A percentile compares a stretch with the other conserved stretches of the same genome.
phyloP scores from a whole-genome alignment of 345 rosid genomes.

The Xanthoceras sorbifolium region DNA sequence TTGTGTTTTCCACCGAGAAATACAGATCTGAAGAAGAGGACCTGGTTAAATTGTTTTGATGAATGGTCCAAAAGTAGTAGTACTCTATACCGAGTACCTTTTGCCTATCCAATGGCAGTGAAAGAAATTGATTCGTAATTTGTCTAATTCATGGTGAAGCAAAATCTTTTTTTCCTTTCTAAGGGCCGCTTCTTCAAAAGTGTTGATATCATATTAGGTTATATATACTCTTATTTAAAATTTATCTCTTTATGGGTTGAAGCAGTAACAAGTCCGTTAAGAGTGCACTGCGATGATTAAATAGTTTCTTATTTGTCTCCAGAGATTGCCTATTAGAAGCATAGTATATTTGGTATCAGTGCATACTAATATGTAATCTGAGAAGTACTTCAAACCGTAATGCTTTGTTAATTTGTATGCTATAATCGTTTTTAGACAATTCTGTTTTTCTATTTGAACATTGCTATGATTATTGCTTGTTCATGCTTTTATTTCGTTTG shows the following conservation, averaged over 20 bases:
- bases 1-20: too few species aligned
- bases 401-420: background rate
- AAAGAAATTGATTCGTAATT: background rate
- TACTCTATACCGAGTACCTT: background rate
- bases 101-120: background rate
- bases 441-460: background rate
- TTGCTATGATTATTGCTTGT: background rate
- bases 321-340: too few species aligned
- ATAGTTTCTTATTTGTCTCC: too few species aligned
- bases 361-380: background rate
- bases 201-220: background rate
- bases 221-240: background rate
- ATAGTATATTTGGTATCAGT: background rate
- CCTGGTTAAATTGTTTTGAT: background rate
- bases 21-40: background rate
- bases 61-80: background rate
- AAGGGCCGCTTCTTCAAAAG: background rate
- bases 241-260: background rate
- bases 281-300: too few species aligned
- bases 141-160: background rate
- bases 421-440: background rate
- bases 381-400: background rate
- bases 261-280: too few species aligned
- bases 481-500: background rate
- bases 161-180: too few species aligned